Conservation (phyloP, 2,329 filamentous ascomycete genomes). For the Amylocarpus encephaloides region DNA sequence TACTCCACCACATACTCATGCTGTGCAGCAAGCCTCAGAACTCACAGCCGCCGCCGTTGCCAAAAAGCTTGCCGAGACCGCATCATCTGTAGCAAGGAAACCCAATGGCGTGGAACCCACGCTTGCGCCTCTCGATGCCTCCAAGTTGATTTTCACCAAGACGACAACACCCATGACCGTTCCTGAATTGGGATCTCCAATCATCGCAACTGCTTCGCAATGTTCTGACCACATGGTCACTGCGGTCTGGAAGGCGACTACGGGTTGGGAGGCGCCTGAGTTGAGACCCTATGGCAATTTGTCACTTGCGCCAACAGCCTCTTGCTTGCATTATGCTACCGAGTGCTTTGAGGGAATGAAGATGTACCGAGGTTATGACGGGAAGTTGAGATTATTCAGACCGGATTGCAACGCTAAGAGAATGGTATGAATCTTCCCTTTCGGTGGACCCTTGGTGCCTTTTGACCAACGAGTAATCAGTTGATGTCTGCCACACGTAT, state of each 20-base stretch:
- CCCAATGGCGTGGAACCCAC: constrained; percentile 57
- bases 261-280: constrained; percentile 69
- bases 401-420: constrained; percentile 49
- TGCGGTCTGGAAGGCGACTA: constrained; percentile 55
- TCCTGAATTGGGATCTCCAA: constrained; percentile 40
- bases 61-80: constrained; percentile 37
- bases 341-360: constrained; percentile 89
- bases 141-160: constrained; percentile 50
- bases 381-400: constrained; percentile 57
- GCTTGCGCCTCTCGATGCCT: constrained; percentile 46
- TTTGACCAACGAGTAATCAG: constrained; percentile 18
- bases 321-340: constrained; percentile 68
- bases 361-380: constrained; percentile 68
- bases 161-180: constrained; percentile 46
- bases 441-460: constrained; percentile 50
- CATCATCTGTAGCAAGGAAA: constrained; percentile 36
- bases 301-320: constrained; percentile 72
- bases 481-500: constrained; percentile 57
- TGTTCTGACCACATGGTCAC: constrained; percentile 84
- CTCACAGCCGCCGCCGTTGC: constrained; percentile 47
- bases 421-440: constrained; percentile 38
- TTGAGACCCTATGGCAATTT: constrained; percentile 75
- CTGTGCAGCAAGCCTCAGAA: constrained; percentile 42
- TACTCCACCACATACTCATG: constrained; percentile 30
- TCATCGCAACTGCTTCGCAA: constrained; percentile 27